A percentile compares a stretch with the other conserved stretches of the same genome.
Conservation (phyloP, 2,329 filamentous ascomycete genomes). For the Colletotrichum tofieldiae region DNA sequence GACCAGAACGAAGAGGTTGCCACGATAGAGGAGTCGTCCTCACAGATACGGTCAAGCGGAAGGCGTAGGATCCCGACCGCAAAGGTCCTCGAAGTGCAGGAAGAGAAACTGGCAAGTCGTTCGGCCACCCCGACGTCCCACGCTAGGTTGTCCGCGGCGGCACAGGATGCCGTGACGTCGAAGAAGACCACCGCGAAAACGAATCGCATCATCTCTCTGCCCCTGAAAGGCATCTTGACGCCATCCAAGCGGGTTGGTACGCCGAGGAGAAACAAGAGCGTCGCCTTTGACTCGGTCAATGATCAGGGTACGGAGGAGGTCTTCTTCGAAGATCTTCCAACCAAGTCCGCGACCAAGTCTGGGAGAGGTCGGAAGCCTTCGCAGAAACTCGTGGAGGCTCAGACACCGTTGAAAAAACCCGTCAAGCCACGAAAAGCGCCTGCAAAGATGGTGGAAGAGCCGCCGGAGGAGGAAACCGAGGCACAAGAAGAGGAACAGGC, state of each 20-base stretch:
- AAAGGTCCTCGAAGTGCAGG: conserved; percentile 35
- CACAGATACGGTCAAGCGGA: conserved; percentile 38
- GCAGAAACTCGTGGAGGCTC: conserved; percentile 40
- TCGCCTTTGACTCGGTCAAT: conserved; percentile 63
- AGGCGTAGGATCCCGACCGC: conserved; percentile 39
- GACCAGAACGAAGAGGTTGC: conserved; percentile 6
- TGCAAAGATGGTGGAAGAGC: conserved; percentile 26
- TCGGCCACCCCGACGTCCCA: conserved; percentile 25
- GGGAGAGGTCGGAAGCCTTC: conserved; percentile 46
- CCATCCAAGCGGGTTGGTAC: conserved; percentile 62
- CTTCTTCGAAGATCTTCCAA: conserved; percentile 68
- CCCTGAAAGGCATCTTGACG: conserved; percentile 71
- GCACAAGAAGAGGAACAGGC: conserved; percentile 32
- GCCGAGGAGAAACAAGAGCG: conserved; percentile 65
- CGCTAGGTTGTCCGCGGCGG: conserved; percentile 6
- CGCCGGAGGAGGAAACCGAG: conserved; percentile 20
- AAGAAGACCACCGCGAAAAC: conserved; percentile 5
- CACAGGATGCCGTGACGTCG: conserved; percentile 42
- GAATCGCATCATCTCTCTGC: conserved; percentile 24
- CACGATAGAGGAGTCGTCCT: conserved; percentile 30
- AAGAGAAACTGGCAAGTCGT: conserved; percentile 35
- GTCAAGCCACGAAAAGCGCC: conserved; percentile 33
- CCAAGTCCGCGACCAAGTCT: conserved; percentile 57
- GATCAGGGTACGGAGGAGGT: conserved; percentile 56
- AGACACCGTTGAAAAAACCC: conserved; percentile 38